Evolutionary conservation across 2,329 filamentous ascomycete species (phyloP), one percentile per base, ranked within the genome.

Genomic region (Emergomyces africanus): DNA sequence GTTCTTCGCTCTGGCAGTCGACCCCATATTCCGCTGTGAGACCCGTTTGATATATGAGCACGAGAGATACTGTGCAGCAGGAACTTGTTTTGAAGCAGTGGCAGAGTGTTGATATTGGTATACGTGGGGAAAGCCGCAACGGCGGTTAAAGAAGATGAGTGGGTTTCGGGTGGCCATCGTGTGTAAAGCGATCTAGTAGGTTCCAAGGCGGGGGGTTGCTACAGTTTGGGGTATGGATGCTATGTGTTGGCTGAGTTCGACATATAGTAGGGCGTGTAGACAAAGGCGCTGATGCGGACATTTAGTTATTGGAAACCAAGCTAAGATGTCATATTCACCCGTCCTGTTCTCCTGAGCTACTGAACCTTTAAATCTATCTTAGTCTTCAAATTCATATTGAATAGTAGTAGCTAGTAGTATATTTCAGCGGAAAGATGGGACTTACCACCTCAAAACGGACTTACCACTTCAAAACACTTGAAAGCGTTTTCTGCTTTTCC

Each of bases 1-100:
- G 61, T 75, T 79, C 68, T 79, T 81, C 54, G 69, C 66, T 53
- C 69, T 62, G 12, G 65, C 55, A 23, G 68, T 60, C 20, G 61
- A 56, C 9, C 49, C 25, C 59, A 61, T 61, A 33, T 53, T 58
- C 42, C 57, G 55, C 14, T 44, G 35, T 15, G 12, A 23, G 18
- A 8, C 0, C 3, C 15, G 15, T 12, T 44, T 44, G 23, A 30
- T 28, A 20, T 15, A 30, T 42, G 51, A 12, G 20, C 37, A 23
- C 10, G 25, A n/a, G 37, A 30, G 15, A 39, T 15, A 10, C n/a
- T 20, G 35, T 39, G 20, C n/a, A 15, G 20, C 33, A 12, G 23
- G 20, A 10, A 55, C 25, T 33, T 12, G n/a, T 23, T 20, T 44
- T n/a, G 53, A 12, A 42, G 37, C n/a, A 18, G 12, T 9, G 25